Conservation (phyloP, 2,329 filamentous ascomycete genomes). For the Stachybotrys chlorohalonatus region DNA sequence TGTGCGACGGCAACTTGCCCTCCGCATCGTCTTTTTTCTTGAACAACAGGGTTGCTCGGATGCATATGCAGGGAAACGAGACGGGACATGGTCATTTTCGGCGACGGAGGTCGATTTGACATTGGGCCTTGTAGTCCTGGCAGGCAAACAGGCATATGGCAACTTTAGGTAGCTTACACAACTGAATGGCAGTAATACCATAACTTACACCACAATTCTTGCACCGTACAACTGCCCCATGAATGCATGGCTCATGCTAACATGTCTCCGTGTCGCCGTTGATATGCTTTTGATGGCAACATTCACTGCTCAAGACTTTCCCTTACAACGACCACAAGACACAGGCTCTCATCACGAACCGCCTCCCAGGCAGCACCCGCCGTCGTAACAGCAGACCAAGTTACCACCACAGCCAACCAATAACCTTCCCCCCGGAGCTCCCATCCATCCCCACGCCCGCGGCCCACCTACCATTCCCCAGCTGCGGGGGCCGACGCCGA, state of each 20-base stretch:
- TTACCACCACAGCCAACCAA: neutral
- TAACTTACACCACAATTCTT: slow-evolving; percentile 10
- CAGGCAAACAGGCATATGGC: neutral
- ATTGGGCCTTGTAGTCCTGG: neutral
- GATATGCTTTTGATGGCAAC: no score
- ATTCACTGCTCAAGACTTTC: no score
- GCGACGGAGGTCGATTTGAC: no score
- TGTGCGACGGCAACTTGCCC: neutral
- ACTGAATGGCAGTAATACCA: slow-evolving; percentile 29
- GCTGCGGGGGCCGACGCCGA: neutral
- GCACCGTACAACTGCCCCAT: no score
- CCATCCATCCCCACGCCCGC: neutral
- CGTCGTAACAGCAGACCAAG: neutral
- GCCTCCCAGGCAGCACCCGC: no score
- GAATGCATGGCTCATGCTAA: no score
- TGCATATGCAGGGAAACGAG: neutral
- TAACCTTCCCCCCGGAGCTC: neutral
- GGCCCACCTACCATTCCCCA: no score
- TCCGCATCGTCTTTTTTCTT: neutral
- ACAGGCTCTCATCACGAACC: no score
- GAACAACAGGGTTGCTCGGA: neutral
- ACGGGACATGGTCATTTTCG: neutral
- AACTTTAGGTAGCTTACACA: slow-evolving; percentile 7
- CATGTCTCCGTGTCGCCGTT: no score
- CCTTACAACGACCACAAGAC: no score